phyloP scores from a whole-genome alignment of 1,284 basidiomycete genomes.

The Peniophora sp. region DNA sequence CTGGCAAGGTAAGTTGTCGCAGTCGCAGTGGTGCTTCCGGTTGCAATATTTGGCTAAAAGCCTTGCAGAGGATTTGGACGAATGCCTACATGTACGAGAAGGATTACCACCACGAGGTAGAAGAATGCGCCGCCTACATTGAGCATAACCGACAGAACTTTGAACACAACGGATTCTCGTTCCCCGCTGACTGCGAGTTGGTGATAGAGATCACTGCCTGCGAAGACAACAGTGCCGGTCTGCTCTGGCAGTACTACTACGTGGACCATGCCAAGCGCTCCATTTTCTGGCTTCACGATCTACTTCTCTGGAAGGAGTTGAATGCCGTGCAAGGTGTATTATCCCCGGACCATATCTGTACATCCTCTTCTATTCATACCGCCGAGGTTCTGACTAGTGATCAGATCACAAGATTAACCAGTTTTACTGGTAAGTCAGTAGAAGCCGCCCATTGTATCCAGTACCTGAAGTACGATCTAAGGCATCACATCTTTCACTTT shows the following conservation, averaged over 20 bases:
- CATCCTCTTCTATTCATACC: background rate
- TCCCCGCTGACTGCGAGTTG: background rate
- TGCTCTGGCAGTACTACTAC: slow-evolving; percentile 19
- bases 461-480: background rate
- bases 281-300: slow-evolving; percentile 19
- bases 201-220: background rate
- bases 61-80: too few species aligned
- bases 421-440: background rate
- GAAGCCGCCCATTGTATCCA: background rate
- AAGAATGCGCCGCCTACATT: too few species aligned
- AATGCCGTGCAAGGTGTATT: background rate
- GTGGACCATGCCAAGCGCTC: slow-evolving; percentile 13
- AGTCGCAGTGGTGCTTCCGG: too few species aligned
- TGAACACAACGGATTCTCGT: background rate
- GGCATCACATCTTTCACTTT: too few species aligned
- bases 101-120: too few species aligned
- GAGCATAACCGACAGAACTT: too few species aligned
- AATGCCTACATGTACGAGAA: too few species aligned
- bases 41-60: too few species aligned
- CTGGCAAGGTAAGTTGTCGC: too few species aligned
- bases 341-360: background rate
- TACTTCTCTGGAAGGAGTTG: slow-evolving; percentile 11
- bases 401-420: background rate
- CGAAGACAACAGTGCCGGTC: background rate
- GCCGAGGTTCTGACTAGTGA: background rate